Percentiles rank a stretch among this genome's conserved stretches.
phyloP scores from a whole-genome alignment of 1,284 basidiomycete species.

The Caloboletus firmus region DNA sequence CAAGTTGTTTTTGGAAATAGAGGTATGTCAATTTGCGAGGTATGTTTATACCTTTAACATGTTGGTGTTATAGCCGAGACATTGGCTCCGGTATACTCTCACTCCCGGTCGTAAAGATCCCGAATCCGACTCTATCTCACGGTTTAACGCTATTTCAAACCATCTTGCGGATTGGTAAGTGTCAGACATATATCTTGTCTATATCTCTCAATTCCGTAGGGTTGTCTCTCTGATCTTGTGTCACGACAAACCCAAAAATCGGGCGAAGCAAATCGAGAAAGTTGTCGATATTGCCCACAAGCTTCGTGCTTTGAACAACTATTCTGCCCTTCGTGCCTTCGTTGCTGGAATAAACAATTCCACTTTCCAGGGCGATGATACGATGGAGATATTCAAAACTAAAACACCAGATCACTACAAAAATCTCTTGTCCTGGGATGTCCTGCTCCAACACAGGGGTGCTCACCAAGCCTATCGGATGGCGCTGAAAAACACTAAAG shows the following conservation, averaged over 20 bases:
- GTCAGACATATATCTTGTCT: neutral
- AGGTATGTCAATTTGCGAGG: constrained; percentile 44
- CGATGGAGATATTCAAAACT: constrained; percentile 64
- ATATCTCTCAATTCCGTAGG: constrained; percentile 41
- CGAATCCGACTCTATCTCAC: constrained; percentile 61
- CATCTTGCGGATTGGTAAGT: constrained; percentile 74
- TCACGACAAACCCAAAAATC: constrained; percentile 64
- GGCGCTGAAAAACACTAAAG: constrained; percentile 76
- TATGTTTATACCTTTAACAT: constrained; percentile 5
- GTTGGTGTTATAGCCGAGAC: constrained; percentile 55
- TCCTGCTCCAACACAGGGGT: constrained; percentile 67
- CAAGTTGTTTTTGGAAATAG: constrained; percentile 63
- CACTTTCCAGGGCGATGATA: constrained; percentile 66
- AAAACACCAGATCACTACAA: constrained; percentile 66
- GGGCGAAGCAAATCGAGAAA: constrained; percentile 74
- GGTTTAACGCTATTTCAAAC: constrained; percentile 70
- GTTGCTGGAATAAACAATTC: constrained; percentile 81
- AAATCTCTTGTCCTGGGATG: constrained; percentile 72
- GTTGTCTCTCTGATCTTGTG: constrained; percentile 77
- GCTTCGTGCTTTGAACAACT: constrained; percentile 71
- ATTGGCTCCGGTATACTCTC: constrained; percentile 77
- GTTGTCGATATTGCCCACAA: constrained; percentile 73
- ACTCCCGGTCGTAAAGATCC: constrained; percentile 63
- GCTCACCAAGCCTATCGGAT: constrained; percentile 79
- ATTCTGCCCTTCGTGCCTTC: constrained; percentile 77